Evolutionary conservation across 148 eudicot species (phyloP).

Genomic region (Amaranthus hypochondriacus): DNA sequence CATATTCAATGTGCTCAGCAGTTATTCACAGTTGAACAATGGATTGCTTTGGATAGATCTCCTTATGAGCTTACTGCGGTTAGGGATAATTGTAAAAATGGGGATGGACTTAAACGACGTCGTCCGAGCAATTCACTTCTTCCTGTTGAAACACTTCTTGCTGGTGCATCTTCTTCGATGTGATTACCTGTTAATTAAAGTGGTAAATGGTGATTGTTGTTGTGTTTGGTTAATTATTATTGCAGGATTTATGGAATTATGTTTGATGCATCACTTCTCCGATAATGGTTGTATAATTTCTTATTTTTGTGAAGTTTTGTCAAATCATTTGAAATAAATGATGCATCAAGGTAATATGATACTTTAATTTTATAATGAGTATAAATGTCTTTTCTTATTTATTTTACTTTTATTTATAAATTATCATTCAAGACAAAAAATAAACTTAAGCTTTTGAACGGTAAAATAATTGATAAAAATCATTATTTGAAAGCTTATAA

Average conservation of each 20-base stretch:
- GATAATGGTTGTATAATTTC: neutral
- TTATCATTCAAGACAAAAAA: no score
- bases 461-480: no score
- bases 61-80: slow-evolving; percentile 29
- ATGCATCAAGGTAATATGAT: neutral
- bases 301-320: neutral
- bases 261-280: slow-evolving; percentile 1
- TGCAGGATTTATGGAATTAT: neutral
- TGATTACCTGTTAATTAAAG: neutral
- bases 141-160: slow-evolving; percentile 6
- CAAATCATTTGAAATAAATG: neutral
- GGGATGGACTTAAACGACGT: neutral
- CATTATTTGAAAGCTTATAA: no score
- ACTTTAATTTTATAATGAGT: no score
- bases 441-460: no score
- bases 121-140: neutral
- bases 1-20: slow-evolving; percentile 30
- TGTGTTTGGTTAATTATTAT: neutral
- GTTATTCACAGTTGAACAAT: slow-evolving; percentile 39
- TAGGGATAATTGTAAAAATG: slow-evolving; percentile 20
- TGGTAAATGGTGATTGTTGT: neutral
- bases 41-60: slow-evolving; percentile 39
- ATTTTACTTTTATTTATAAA: no score
- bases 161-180: neutral
- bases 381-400: no score